Evolutionary conservation across 441 rosid species (phyloP).

Genomic region (Manihot esculenta): DNA sequence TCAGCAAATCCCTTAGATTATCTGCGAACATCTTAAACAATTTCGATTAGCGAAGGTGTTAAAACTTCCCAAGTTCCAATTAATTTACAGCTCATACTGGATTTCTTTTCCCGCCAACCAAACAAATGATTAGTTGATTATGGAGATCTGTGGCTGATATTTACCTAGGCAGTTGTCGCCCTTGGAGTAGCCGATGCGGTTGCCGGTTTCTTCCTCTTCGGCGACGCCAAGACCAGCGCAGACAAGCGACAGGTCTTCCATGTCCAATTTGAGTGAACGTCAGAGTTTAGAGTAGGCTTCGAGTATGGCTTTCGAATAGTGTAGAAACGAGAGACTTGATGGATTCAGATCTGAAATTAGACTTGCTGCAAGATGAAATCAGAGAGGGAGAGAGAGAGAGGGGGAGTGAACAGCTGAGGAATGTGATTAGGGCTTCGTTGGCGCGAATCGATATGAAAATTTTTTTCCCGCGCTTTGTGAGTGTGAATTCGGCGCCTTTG

Average conservation of each 20-base stretch:
- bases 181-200: slow-evolving; percentile 58
- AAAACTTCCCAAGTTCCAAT: neutral
- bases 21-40: slow-evolving; percentile 36
- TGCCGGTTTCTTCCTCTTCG: slow-evolving; percentile 53
- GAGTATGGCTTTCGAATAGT: neutral
- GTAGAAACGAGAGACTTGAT: neutral
- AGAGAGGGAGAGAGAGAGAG: slow-evolving; percentile 1
- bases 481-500: neutral
- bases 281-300: neutral
- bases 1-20: slow-evolving; percentile 77
- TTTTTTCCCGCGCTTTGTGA: slow-evolving; percentile 66
- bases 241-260: slow-evolving; percentile 65
- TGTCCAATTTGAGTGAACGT: slow-evolving; percentile 38
- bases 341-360: slow-evolving; percentile 23
- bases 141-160: neutral
- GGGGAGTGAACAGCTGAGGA: neutral
- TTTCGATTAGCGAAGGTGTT: neutral
- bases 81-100: neutral
- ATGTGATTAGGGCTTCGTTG: slow-evolving; percentile 34
- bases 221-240: slow-evolving; percentile 71
- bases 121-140: neutral
- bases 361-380: neutral
- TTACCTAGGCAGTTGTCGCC: slow-evolving; percentile 71
- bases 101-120: neutral
- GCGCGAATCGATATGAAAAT: slow-evolving; percentile 43